Percentiles rank a stretch among this genome's conserved stretches.
Evolutionary conservation across 768 basidiomycete genomes (phyloP).

Genomic region (Mycena crocata): DNA sequence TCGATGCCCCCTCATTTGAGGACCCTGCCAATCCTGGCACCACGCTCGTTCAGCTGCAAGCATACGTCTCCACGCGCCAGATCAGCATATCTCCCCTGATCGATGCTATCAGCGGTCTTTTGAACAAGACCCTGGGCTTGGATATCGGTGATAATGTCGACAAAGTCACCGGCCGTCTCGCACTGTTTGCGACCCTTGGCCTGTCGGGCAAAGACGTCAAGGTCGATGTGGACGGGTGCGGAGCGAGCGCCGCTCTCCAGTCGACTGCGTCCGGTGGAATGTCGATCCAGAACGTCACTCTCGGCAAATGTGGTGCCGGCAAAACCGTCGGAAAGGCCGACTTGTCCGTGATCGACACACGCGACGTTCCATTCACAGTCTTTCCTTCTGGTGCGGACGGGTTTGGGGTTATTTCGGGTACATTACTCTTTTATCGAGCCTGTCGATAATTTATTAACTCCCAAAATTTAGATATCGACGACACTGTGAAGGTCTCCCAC

Average conservation of each 20-base stretch:
- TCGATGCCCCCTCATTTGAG: constrained; percentile 54
- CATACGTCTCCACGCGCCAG: constrained; percentile 50
- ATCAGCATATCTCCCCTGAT: constrained; percentile 41
- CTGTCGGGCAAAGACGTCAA: constrained; percentile 46
- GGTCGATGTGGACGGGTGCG: constrained; percentile 48
- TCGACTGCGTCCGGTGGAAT: constrained; percentile 49
- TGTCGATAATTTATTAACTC: not conserved
- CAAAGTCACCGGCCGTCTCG: constrained; percentile 44
- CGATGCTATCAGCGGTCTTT: constrained; percentile 33
- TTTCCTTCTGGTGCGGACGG: constrained; percentile 52
- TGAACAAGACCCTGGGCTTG: constrained; percentile 43
- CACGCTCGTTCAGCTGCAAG: constrained; percentile 47
- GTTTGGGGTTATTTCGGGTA: constrained; percentile 58
- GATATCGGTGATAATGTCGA: constrained; percentile 43
- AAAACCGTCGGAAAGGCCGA: constrained; percentile 32
- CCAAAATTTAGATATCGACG: constrained; percentile 52
- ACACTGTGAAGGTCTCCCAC: constrained; percentile 57
- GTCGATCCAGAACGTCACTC: constrained; percentile 44
- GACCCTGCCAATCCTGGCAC: constrained; percentile 47
- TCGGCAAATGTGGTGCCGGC: constrained; percentile 45
- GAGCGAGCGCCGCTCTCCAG: constrained; percentile 35
- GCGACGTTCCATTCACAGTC: constrained; percentile 43
- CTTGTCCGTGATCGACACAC: constrained; percentile 34
- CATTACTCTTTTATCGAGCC: constrained; percentile 11
- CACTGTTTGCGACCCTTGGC: constrained; percentile 49